These are phyloP conservation scores for Echinochloa phyllopogon DNA, from an alignment of 176 grass and related monocot species.

Conservation along the genomic window DNA sequence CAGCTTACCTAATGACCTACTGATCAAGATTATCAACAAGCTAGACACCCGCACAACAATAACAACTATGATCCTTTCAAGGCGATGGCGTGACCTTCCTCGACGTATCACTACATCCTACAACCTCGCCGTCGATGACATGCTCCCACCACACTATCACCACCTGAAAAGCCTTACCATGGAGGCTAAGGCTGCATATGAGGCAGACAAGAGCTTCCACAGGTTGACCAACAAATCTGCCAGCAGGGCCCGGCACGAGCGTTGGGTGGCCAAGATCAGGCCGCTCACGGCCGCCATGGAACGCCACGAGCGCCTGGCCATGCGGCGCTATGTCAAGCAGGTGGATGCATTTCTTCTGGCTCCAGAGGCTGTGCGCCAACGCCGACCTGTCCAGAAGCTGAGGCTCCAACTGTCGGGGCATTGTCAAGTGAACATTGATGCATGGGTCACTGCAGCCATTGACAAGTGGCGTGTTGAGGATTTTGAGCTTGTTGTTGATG, in stretches of 20 bases:
- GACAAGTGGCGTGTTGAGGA: too few species aligned
- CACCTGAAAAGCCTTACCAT: not conserved
- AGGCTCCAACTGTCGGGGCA: too few species aligned
- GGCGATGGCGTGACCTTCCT: slow-evolving; percentile 32
- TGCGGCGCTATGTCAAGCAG: too few species aligned
- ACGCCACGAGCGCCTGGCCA: too few species aligned
- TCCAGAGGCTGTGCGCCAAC: too few species aligned
- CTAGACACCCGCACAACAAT: not conserved
- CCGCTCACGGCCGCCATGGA: not conserved
- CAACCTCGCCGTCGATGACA: slow-evolving; percentile 22
- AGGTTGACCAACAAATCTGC: not conserved
- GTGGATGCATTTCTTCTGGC: too few species aligned
- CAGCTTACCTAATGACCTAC: slow-evolving; percentile 17
- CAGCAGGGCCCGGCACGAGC: not conserved
- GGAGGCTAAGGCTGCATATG: slow-evolving; percentile 3
- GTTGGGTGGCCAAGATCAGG: not conserved
- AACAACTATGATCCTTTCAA: slow-evolving; percentile 12
- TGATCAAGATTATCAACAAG: slow-evolving; percentile 17
- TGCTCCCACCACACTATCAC: slow-evolving; percentile 27
- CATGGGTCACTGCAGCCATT: too few species aligned
- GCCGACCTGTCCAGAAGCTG: too few species aligned
- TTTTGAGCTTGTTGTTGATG: too few species aligned
- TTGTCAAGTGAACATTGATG: too few species aligned
- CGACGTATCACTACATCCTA: not conserved
- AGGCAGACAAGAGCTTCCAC: slow-evolving; percentile 7